Conservation (phyloP, 164 flowering plant species). For the Chimonanthus salicifolius region DNA sequence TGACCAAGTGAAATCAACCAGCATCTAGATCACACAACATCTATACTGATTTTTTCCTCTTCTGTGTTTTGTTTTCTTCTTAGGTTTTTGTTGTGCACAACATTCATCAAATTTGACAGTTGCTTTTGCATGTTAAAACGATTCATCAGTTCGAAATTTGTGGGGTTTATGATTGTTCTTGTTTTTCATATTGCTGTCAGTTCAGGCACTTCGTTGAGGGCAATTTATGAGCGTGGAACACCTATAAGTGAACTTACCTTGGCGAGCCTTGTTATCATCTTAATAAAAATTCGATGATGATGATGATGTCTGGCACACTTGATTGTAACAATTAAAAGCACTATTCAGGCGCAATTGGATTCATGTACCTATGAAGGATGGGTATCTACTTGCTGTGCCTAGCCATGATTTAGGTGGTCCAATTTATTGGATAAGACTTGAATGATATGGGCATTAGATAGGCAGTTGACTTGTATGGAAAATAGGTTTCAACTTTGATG, state of each 20-base stretch:
- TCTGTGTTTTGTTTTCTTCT: background rate
- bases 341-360: background rate
- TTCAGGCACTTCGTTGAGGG: background rate
- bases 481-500: too few relatives aligned
- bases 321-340: background rate
- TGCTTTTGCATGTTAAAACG: background rate
- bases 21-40: background rate
- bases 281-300: too few relatives aligned
- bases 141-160: background rate
- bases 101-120: background rate
- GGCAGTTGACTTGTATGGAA: too few relatives aligned
- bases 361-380: too few relatives aligned
- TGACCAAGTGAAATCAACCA: background rate
- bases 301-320: background rate
- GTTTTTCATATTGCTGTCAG: background rate
- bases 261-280: background rate
- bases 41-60: background rate
- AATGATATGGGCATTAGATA: too few relatives aligned
- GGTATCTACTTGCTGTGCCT: too few relatives aligned
- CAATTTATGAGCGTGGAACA: background rate
- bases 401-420: too few relatives aligned
- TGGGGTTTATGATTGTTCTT: background rate
- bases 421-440: too few relatives aligned
- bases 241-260: background rate
- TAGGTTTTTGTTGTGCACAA: background rate